Percentiles rank a stretch among this genome's conserved stretches.
Conservation (phyloP, 23 red algal genomes). For the Gracilariopsis chorda region DNA sequence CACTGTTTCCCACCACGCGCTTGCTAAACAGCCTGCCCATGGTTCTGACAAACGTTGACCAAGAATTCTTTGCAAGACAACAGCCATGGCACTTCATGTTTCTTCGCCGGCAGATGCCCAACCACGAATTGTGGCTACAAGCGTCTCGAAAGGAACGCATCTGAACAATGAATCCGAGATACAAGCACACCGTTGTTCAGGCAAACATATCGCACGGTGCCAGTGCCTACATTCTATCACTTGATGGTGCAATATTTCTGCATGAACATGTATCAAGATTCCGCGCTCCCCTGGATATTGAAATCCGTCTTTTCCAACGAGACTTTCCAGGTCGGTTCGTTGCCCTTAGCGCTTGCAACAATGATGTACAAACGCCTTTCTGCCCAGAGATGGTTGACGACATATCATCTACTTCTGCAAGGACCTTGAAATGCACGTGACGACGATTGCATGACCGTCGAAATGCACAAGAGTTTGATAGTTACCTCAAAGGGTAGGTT, state of each 20-base stretch:
- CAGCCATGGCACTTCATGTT: slow-evolving; percentile 76
- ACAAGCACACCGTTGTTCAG: slow-evolving; percentile 37
- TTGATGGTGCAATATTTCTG: slow-evolving; percentile 65
- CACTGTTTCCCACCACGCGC: slow-evolving; percentile 35
- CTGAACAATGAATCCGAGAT: slow-evolving; percentile 33
- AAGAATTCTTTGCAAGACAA: slow-evolving; percentile 55
- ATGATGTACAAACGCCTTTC: slow-evolving; percentile 10
- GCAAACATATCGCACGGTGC: slow-evolving; percentile 70
- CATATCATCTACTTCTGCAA: neutral
- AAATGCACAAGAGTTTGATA: slow-evolving; percentile 5
- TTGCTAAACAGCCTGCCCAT: slow-evolving; percentile 34
- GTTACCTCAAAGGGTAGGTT: neutral
- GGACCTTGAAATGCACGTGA: neutral
- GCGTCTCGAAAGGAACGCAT: slow-evolving; percentile 36
- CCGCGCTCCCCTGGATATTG: slow-evolving; percentile 75
- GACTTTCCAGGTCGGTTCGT: slow-evolving; percentile 62
- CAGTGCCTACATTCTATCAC: slow-evolving; percentile 58
- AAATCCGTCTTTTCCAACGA: slow-evolving; percentile 64
- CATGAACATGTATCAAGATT: slow-evolving; percentile 48
- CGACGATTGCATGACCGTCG: neutral
- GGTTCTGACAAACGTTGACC: slow-evolving; percentile 37
- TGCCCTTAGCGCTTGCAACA: slow-evolving; percentile 67
- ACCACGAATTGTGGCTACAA: neutral
- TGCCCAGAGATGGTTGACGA: slow-evolving; percentile 18
- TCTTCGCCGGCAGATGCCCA: slow-evolving; percentile 44